Evolutionary conservation across 371 early-diverging fungal species (phyloP).

Genomic region (Mucor plumbeus): DNA sequence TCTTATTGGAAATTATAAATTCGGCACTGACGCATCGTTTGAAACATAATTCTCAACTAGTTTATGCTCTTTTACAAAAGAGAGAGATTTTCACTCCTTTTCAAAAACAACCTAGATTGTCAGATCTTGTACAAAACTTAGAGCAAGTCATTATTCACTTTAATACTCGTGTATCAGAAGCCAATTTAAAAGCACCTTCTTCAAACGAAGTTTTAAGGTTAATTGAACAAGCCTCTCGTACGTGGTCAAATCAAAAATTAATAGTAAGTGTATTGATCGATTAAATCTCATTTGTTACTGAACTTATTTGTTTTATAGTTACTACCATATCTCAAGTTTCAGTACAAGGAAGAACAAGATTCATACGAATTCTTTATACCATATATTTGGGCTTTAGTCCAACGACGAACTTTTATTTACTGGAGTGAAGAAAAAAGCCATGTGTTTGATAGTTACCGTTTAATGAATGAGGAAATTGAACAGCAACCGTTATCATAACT

Average conservation of each 20-base stretch:
- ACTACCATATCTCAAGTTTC: slow-evolving; percentile 66
- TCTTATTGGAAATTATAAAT: slow-evolving; percentile 76
- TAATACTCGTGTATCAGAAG: slow-evolving; percentile 64
- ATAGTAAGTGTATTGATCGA: slow-evolving; percentile 36
- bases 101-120: slow-evolving; percentile 56
- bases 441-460: slow-evolving; percentile 56
- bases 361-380: slow-evolving; percentile 72
- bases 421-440: slow-evolving; percentile 74
- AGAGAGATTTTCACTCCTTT: slow-evolving; percentile 69
- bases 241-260: slow-evolving; percentile 68
- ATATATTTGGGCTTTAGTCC: slow-evolving; percentile 72
- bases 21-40: slow-evolving; percentile 66
- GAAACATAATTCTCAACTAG: slow-evolving; percentile 73
- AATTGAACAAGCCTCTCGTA: slow-evolving; percentile 70
- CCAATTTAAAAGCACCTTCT: slow-evolving; percentile 70
- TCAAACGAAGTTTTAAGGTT: slow-evolving; percentile 68
- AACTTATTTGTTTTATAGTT: slow-evolving; percentile 20
- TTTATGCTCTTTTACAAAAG: slow-evolving; percentile 74
- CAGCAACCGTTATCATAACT: neutral
- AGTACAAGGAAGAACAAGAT: slow-evolving; percentile 70
- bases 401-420: slow-evolving; percentile 64
- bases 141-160: slow-evolving; percentile 72
- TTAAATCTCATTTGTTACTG: neutral
- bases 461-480: slow-evolving; percentile 30
- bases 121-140: slow-evolving; percentile 67